Evolutionary conservation across 768 basidiomycete species (phyloP), one percentile per base, ranked within the genome.

Genomic region (Sporobolomyces phaffii): DNA sequence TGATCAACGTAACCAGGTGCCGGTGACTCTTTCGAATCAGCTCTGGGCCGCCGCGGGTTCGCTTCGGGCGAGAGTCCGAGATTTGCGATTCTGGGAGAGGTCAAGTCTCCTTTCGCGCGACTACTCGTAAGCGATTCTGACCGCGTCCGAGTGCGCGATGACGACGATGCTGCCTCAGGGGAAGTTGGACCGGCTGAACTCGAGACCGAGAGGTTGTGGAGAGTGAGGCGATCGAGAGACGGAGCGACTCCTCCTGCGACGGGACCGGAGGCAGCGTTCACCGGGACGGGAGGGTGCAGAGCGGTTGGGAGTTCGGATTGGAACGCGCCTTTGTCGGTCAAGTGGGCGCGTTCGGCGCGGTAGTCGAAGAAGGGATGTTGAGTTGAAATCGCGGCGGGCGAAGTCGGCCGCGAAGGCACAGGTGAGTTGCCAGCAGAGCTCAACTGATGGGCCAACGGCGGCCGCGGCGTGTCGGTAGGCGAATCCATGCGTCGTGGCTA

Each of bases 41-140:
- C 9, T 18, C 31, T 18, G 29, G 6, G 28, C 2, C 22, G 10
- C 38, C 26, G 29, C 33, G 15, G 11, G 28, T 15, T 33, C 22
- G 62, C 17, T 15, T 31, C 24, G 59, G 60, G 15, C 6, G 45
- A 17, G 10, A 70, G 40, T 14, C 64, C 69, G 0, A 65, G 40
- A 31, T 26, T 59, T 2, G 69, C 69, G 51, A 65, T 70, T 18
- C 69, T 40, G 1, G 69, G 69, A 2, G 69, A 70, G 26, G 64
- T 65, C 13, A 65, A 15, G 51, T 70, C 69, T 34, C 57, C 69
- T 26, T 41, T n/a, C 1, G 52, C 50, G 28, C 66, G 40, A 1
- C 26, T n/a, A 3, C 49, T 44, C 29, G 62, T 29, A 15, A n/a
- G 26, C 13, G 64, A 63, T 4, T 49, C 56, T 22, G 64, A 70